Evolutionary conservation across 1,139 yeast genomes (phyloP).

Genomic region (Eremothecium coryli): DNA sequence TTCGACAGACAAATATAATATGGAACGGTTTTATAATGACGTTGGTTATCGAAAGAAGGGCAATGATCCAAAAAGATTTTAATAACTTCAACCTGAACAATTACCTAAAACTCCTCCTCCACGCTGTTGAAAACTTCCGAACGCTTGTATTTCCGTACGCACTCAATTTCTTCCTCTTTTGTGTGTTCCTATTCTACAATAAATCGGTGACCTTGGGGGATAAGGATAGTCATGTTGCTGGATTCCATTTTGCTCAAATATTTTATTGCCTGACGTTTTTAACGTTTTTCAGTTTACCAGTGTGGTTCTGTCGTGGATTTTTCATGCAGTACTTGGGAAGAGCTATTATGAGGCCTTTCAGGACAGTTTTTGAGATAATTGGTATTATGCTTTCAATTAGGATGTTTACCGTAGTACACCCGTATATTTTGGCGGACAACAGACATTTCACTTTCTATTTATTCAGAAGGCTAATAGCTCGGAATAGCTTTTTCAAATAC

Average conservation of each 20-base stretch:
- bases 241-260: conserved; percentile 68
- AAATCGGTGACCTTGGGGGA: conserved; percentile 80
- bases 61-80: conserved; percentile 34
- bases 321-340: conserved; percentile 33
- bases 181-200: conserved; percentile 49
- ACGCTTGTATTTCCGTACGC: conserved; percentile 42
- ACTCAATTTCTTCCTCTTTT: conserved; percentile 45
- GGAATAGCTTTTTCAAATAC: conserved; percentile 30
- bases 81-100: conserved; percentile 32
- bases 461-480: conserved; percentile 54
- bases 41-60: conserved; percentile 45
- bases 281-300: conserved; percentile 56
- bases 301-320: conserved; percentile 44
- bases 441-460: conserved; percentile 87
- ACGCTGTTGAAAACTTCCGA: conserved; percentile 30
- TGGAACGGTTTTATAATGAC: conserved; percentile 68
- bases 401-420: conserved; percentile 68
- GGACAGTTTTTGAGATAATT: conserved; percentile 28
- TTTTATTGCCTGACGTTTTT: conserved; percentile 67
- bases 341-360: conserved; percentile 23
- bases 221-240: conserved; percentile 68
- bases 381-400: conserved; percentile 44
- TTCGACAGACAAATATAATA: conserved; percentile 84
- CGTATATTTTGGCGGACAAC: conserved; percentile 87
- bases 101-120: conserved; percentile 32